These are phyloP conservation scores for Alternaria longipes DNA, from an alignment of 2,329 filamentous ascomycete genomes.

Conservation along the genomic window DNA sequence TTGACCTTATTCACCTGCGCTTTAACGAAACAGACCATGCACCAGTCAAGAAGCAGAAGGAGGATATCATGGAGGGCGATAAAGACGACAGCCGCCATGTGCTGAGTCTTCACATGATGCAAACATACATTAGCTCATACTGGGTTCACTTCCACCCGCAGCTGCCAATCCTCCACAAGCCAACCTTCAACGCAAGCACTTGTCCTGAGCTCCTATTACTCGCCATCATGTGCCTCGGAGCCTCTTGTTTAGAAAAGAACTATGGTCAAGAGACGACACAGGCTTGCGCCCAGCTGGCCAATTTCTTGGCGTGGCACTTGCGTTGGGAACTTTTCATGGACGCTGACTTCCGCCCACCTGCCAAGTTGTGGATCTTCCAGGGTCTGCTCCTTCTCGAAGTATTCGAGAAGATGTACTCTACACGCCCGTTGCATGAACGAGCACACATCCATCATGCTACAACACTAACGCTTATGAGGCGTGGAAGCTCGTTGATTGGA, in stretches of 20 bases:
- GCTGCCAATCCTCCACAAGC: conserved; percentile 91
- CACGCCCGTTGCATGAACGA: conserved; percentile 87
- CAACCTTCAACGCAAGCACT: conserved; percentile 88
- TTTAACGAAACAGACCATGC: conserved; percentile 84
- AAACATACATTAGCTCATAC: conserved; percentile 86
- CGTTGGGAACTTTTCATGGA: conserved; percentile 97
- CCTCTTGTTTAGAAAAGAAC: conserved; percentile 84
- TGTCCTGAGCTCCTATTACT: conserved; percentile 86
- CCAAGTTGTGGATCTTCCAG: conserved; percentile 96
- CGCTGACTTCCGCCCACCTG: conserved; percentile 85
- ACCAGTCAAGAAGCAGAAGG: conserved; percentile 77
- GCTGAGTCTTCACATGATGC: conserved; percentile 92
- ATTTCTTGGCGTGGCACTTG: conserved; percentile 92
- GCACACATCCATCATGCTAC: conserved; percentile 97
- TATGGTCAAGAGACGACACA: conserved; percentile 78
- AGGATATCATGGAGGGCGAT: conserved; percentile 80
- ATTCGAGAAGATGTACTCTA: conserved; percentile 98
- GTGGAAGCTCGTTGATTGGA: conserved; percentile 89
- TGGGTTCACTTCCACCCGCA: conserved; percentile 96
- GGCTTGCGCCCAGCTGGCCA: conserved; percentile 82
- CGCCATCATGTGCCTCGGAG: conserved; percentile 91
- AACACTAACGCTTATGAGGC: conserved; percentile 92
- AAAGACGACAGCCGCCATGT: conserved; percentile 69
- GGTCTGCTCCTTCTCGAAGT: conserved; percentile 86
- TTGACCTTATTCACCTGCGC: conserved; percentile 80